Conservation (phyloP, 23 red algal genomes). For the Gracilaria domingensis region DNA sequence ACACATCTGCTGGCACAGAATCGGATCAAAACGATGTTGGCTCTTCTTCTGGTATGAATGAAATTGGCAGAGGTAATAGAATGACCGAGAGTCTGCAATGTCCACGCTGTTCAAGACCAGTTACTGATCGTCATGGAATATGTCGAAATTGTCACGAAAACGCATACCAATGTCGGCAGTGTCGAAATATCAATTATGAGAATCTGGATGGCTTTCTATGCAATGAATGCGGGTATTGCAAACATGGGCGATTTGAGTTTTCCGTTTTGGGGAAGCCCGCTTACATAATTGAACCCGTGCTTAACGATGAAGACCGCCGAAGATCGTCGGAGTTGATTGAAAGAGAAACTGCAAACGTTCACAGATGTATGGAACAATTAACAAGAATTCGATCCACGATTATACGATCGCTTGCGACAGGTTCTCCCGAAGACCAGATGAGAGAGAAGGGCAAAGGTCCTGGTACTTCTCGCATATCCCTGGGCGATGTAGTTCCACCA, state of each 20-base stretch:
- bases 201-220: constrained; percentile 88
- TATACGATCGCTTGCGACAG: constrained; percentile 54
- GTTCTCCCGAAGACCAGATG: constrained; percentile 29
- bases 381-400: constrained; percentile 49
- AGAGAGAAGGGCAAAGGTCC: constrained; percentile 27
- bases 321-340: constrained; percentile 71
- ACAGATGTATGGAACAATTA: constrained; percentile 69
- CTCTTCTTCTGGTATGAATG: not conserved
- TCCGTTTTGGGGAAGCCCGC: constrained; percentile 55
- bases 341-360: constrained; percentile 69
- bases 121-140: constrained; percentile 81
- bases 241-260: constrained; percentile 79
- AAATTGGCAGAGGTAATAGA: not conserved
- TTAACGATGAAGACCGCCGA: constrained; percentile 75
- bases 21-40: constrained; percentile 32
- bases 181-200: constrained; percentile 94
- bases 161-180: constrained; percentile 93
- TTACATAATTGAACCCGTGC: constrained; percentile 65
- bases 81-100: constrained; percentile 66
- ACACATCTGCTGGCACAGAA: not conserved
- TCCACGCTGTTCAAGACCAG: constrained; percentile 79
- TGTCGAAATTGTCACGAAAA: constrained; percentile 91
- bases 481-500: constrained; percentile 55
- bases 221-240: constrained; percentile 89
- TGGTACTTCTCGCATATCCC: not conserved